Evolutionary conservation across 257 asterid species (phyloP), one percentile per base, ranked within the genome.

Genomic region (Verbascum thapsus): DNA sequence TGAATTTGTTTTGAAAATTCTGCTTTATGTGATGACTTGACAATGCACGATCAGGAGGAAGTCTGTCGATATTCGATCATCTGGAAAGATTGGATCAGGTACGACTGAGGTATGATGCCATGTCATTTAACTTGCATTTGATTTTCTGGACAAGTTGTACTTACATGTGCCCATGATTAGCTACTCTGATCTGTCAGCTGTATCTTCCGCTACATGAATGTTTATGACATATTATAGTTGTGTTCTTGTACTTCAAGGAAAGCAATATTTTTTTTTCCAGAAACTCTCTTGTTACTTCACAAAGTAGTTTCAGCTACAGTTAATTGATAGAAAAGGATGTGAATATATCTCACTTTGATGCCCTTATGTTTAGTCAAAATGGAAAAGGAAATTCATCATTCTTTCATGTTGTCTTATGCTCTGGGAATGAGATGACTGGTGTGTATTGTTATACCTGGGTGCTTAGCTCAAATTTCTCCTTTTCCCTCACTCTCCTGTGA

Each of bases 61-160:
- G 71, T 79, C 69, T 51, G 71, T 87, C 41, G 79, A 76, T 60
- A 63, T 90, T 40, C 81, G 49, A 53, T 77, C 83, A 69, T 71
- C 91, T 32, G 89, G 94, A 58, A 87, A 71, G 79, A 72, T 87
- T 60, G 84, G 76, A 78, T 70, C 89, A 59, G 97, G 97, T 56
- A 66, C 58, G 23, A 73, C 87, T 19, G 95, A 90, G 96, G 96
- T 89, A 79, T 39, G 74, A 16, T 64, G 26, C 51, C 40, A n/a
- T 42, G 41, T 5, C 17, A 37, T 48, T 18, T 13, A 30, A 43
- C n/a, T n/a, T 15, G n/a, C 9, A 18, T 48, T 49, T 56, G 56
- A 8, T 45, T 57, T 58, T 61, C 56, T 45, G 41, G 12, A 15
- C 40, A 50, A 9, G 59, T 48, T 63, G 51, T 48, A 42, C 20